Percentiles rank a stretch among this genome's conserved stretches.
These are phyloP conservation scores for Saturnispora serradocipensis DNA, from an alignment of 805 yeast genomes.

Conservation along the genomic window DNA sequence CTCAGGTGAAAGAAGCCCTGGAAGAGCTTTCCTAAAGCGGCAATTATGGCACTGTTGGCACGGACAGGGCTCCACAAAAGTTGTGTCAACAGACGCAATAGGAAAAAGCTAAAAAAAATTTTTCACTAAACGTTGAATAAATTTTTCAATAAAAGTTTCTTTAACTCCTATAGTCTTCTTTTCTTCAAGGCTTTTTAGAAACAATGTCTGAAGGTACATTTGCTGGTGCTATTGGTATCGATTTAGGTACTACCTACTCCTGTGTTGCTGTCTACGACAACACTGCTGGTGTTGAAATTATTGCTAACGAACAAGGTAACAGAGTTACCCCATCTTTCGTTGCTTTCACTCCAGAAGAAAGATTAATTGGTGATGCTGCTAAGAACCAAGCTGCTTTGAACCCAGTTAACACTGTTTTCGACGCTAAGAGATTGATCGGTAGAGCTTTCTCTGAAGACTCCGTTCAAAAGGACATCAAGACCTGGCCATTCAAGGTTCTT, in stretches of 20 bases:
- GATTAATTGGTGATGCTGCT: slow-evolving; percentile 78
- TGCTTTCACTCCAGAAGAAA: slow-evolving; percentile 69
- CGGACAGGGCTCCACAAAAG: neutral
- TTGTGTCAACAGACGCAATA: slow-evolving; percentile 3
- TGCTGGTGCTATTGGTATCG: slow-evolving; percentile 99
- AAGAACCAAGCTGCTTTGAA: slow-evolving; percentile 77
- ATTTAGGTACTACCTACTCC: slow-evolving; percentile 80
- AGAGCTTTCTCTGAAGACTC: slow-evolving; percentile 66
- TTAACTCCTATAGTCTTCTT: neutral
- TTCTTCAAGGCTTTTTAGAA: slow-evolving; percentile 3
- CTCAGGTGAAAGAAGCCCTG: neutral
- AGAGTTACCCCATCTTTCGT: slow-evolving; percentile 77
- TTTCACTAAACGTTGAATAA: slow-evolving; percentile 14
- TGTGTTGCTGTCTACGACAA: slow-evolving; percentile 64
- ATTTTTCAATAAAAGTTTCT: slow-evolving; percentile 14
- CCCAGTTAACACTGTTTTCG: slow-evolving; percentile 71
- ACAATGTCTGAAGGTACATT: slow-evolving; percentile 96
- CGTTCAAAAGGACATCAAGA: slow-evolving; percentile 84
- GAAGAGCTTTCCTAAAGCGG: neutral
- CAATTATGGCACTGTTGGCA: neutral
- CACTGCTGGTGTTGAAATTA: slow-evolving; percentile 67
- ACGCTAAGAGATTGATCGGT: slow-evolving; percentile 78
- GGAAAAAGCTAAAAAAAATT: slow-evolving; percentile 6
- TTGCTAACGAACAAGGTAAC: slow-evolving; percentile 82
- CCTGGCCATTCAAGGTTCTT: slow-evolving; percentile 75